Conservation (phyloP, 2,329 filamentous ascomycete genomes). For the Lachnum nothofagi region DNA sequence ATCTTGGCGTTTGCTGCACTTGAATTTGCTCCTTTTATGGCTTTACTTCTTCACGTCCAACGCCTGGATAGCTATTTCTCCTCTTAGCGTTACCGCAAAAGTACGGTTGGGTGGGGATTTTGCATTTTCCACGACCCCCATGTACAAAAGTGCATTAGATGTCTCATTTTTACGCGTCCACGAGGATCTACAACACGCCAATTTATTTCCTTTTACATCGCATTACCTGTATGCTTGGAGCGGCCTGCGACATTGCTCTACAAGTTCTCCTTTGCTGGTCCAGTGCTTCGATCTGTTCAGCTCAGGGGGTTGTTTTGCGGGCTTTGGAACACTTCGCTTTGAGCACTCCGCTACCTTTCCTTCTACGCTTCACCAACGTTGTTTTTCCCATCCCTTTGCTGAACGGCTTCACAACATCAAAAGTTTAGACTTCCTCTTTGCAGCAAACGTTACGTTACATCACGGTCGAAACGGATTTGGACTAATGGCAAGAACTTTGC, state of each 20-base stretch:
- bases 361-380: conserved; percentile 10
- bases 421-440: conserved; percentile 29
- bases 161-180: conserved; percentile 35
- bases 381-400: conserved; percentile 15
- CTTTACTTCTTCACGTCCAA: conserved; percentile 34
- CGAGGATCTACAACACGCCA: conserved; percentile 31
- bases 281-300: background rate
- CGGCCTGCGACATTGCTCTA: conserved; percentile 17
- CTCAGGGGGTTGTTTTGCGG: background rate
- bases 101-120: conserved; percentile 35
- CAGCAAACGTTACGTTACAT: conserved; percentile 8
- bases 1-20: conserved; percentile 33
- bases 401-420: conserved; percentile 19
- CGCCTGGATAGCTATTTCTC: conserved; percentile 35
- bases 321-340: conserved; percentile 2
- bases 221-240: conserved; percentile 25
- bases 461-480: background rate
- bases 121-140: conserved; percentile 35
- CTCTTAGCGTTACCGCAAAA: conserved; percentile 37
- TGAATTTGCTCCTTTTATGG: conserved; percentile 30
- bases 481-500: conserved; percentile 18
- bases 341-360: conserved; percentile 1
- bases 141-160: conserved; percentile 37
- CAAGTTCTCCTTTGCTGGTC: conserved; percentile 12
- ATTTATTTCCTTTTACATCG: conserved; percentile 17